Conservation (phyloP, 352 stramenopile species). For the Phytopythium aichiense region DNA sequence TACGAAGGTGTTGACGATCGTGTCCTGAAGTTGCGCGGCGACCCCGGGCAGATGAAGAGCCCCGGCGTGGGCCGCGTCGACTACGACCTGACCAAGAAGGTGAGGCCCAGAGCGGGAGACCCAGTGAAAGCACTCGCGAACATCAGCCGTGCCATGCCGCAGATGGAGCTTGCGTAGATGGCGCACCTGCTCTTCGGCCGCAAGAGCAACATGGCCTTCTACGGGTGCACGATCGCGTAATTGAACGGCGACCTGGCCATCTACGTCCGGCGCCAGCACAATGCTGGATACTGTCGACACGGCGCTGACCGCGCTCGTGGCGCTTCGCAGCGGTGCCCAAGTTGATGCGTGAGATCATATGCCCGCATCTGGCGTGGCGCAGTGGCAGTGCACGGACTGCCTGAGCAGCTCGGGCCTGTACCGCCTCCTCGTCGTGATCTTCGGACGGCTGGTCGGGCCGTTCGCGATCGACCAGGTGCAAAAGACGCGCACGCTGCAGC, state of each 20-base stretch:
- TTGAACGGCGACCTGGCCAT: conserved; percentile 86
- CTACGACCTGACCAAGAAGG: conserved; percentile 79
- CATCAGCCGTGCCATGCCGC: background rate
- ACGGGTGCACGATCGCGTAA: conserved; percentile 77
- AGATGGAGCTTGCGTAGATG: conserved; percentile 87
- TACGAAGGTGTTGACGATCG: too few species aligned
- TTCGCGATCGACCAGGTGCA: conserved; percentile 82
- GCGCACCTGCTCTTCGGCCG: conserved; percentile 70
- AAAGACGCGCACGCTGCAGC: conserved; percentile 77
- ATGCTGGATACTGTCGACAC: background rate
- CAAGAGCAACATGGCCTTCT: conserved; percentile 71
- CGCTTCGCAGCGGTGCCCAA: conserved; percentile 79
- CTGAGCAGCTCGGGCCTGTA: conserved; percentile 81
- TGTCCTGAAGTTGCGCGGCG: too few species aligned
- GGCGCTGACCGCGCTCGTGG: background rate
- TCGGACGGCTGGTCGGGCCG: conserved; percentile 64
- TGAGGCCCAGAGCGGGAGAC: conserved; percentile 4
- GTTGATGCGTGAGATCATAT: conserved; percentile 81
- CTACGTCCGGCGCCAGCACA: conserved; percentile 24
- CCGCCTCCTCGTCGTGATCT: conserved; percentile 72
- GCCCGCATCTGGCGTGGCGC: conserved; percentile 46
- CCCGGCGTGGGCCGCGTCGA: conserved; percentile 29
- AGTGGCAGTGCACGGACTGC: conserved; percentile 69
- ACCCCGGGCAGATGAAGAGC: conserved; percentile 21
- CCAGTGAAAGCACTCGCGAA: background rate